Evolutionary conservation across 2,329 filamentous ascomycete species (phyloP).

Genomic region (Epichloe glyceriae): DNA sequence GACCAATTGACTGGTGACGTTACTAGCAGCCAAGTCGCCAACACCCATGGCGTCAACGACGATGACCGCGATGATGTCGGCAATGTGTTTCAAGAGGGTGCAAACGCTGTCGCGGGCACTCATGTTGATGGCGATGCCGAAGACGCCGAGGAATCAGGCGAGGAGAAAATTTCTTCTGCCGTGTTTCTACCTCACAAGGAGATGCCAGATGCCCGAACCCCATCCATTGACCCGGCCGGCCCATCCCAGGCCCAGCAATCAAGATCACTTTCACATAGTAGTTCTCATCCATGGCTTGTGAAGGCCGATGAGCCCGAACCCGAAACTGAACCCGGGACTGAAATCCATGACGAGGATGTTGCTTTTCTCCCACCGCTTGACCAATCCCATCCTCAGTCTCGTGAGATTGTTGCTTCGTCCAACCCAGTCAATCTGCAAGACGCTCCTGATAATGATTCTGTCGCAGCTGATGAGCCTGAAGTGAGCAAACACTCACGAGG

Average conservation of each 20-base stretch:
- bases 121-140: conserved; percentile 19
- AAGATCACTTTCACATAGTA: conserved; percentile 28
- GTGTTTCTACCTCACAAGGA: conserved; percentile 68
- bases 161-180: conserved; percentile 79
- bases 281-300: conserved; percentile 40
- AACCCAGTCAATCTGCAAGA: conserved; percentile 21
- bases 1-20: conserved; percentile 19
- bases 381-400: conserved; percentile 15
- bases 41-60: background rate
- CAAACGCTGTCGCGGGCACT: background rate
- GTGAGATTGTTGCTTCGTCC: conserved; percentile 17
- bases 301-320: conserved; percentile 39
- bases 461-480: conserved; percentile 31
- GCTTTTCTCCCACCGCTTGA: conserved; percentile 10
- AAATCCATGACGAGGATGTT: conserved; percentile 14
- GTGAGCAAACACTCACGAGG: conserved; percentile 15
- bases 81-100: background rate
- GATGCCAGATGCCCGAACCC: conserved; percentile 23
- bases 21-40: background rate
- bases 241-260: conserved; percentile 34
- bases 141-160: conserved; percentile 47
- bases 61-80: conserved; percentile 16
- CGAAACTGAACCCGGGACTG: conserved; percentile 20
- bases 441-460: conserved; percentile 23
- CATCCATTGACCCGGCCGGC: conserved; percentile 18